These are phyloP conservation scores for Emergomyces orientalis DNA, from an alignment of 2,329 filamentous ascomycete species.

Conservation along the genomic window DNA sequence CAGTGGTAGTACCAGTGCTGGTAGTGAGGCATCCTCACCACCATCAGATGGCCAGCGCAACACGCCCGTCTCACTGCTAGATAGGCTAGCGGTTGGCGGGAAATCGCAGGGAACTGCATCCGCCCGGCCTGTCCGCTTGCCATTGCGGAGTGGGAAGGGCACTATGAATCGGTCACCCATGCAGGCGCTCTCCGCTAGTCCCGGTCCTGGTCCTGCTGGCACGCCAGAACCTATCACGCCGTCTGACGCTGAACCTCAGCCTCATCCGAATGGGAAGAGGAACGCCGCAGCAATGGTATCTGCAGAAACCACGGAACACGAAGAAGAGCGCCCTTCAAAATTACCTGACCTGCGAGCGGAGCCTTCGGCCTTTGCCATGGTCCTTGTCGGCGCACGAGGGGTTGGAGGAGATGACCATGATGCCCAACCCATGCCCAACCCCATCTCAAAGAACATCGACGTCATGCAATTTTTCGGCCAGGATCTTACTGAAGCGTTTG, in stretches of 20 bases:
- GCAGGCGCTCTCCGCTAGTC: not conserved
- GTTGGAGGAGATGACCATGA: conserved; percentile 9
- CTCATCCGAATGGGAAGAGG: not conserved
- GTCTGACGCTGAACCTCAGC: too few relatives aligned
- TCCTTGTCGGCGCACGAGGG: conserved; percentile 28
- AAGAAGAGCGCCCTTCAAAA: conserved; percentile 1
- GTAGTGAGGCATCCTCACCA: conserved; percentile 4
- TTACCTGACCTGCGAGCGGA: conserved; percentile 32
- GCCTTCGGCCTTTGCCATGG: conserved; percentile 45
- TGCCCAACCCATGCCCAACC: conserved; percentile 21
- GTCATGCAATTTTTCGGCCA: conserved; percentile 32
- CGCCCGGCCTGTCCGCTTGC: not conserved
- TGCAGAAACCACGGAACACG: not conserved
- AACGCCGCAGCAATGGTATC: conserved; percentile 5
- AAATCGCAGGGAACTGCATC: conserved; percentile 14
- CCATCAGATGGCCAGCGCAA: conserved; percentile 18
- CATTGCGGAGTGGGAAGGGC: conserved; percentile 10
- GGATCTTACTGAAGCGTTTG: conserved; percentile 37
- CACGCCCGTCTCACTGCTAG: conserved; percentile 28
- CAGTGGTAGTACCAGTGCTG: not conserved
- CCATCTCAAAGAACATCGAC: conserved; percentile 25
- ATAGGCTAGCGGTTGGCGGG: conserved; percentile 29
- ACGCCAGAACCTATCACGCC: not conserved
- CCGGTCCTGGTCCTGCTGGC: not conserved
- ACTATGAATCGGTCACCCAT: not conserved